These are phyloP conservation scores for Pleurotus platypus DNA, from an alignment of 768 basidiomycete species.

Conservation along the genomic window DNA sequence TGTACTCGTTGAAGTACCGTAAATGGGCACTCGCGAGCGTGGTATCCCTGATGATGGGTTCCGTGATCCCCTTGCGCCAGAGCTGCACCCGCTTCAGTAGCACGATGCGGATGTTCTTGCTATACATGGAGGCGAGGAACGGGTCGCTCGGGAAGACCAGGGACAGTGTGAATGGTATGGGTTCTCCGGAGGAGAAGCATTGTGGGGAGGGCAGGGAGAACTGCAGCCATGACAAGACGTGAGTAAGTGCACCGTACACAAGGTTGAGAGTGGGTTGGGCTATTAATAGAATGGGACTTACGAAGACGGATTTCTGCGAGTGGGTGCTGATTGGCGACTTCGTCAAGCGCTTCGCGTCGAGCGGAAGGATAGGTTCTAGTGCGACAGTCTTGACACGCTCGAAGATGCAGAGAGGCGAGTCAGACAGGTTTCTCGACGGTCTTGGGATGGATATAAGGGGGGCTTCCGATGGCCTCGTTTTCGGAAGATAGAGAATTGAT, in stretches of 20 bases:
- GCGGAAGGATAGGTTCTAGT: conserved; percentile 16
- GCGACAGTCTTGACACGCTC: conserved; percentile 26
- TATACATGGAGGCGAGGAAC: conserved; percentile 31
- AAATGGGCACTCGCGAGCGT: conserved; percentile 18
- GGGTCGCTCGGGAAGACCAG: conserved; percentile 33
- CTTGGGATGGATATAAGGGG: conserved; percentile 27
- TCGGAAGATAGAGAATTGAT: conserved; percentile 40
- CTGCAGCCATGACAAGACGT: conserved; percentile 16
- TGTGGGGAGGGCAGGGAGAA: conserved; percentile 32
- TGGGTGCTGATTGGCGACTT: conserved; percentile 10
- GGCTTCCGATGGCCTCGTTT: conserved; percentile 32
- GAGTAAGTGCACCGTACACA: not conserved
- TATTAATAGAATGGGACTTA: conserved; percentile 14
- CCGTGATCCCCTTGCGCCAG: conserved; percentile 18
- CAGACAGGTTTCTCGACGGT: conserved; percentile 17
- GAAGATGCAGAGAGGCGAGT: conserved; percentile 16
- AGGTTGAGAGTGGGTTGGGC: not conserved
- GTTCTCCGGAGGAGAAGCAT: conserved; percentile 35
- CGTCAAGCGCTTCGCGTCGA: not conserved
- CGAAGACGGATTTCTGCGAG: conserved; percentile 20
- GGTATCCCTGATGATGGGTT: conserved; percentile 24
- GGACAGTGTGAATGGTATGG: conserved; percentile 33
- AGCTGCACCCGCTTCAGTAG: conserved; percentile 32
- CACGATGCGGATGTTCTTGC: conserved; percentile 27
- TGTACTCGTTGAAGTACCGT: conserved; percentile 24